Conservation (phyloP, 2,329 filamentous ascomycete species). For the Tolypocladium amazonense region DNA sequence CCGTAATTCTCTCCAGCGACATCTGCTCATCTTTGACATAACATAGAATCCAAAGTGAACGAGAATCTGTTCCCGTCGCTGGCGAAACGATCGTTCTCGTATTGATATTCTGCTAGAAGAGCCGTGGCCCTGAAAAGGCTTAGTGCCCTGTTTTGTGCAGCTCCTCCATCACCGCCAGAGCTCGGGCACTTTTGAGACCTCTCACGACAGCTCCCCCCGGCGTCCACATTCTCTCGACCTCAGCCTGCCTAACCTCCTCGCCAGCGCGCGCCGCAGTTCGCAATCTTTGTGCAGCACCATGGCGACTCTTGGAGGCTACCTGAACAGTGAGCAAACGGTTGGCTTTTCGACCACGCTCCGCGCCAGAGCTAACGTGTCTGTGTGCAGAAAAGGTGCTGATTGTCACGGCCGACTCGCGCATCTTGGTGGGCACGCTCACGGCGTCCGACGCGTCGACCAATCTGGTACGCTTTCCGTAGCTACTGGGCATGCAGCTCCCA, state of each 20-base stretch:
- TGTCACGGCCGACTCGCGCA: conserved; percentile 85
- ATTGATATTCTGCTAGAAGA: neutral
- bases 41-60: neutral
- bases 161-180: neutral
- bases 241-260: neutral
- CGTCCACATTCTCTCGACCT: neutral
- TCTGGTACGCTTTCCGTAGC: conserved; percentile 38
- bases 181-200: neutral
- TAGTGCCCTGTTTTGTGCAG: neutral
- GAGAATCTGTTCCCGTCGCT: neutral
- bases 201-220: neutral
- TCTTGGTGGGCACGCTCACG: conserved; percentile 69
- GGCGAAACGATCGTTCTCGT: neutral
- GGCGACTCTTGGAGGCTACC: conserved; percentile 33
- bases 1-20: neutral
- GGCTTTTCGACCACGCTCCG: neutral
- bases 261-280: neutral
- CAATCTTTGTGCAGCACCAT: conserved; percentile 14
- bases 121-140: neutral
- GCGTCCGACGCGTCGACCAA: conserved; percentile 90
- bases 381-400: conserved; percentile 76
- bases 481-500: neutral
- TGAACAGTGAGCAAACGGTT: conserved; percentile 26
- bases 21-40: neutral
- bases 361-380: neutral